Evolutionary conservation across 1,284 basidiomycete species (phyloP).

Genomic region (Pyrrhoderma lamaoense): DNA sequence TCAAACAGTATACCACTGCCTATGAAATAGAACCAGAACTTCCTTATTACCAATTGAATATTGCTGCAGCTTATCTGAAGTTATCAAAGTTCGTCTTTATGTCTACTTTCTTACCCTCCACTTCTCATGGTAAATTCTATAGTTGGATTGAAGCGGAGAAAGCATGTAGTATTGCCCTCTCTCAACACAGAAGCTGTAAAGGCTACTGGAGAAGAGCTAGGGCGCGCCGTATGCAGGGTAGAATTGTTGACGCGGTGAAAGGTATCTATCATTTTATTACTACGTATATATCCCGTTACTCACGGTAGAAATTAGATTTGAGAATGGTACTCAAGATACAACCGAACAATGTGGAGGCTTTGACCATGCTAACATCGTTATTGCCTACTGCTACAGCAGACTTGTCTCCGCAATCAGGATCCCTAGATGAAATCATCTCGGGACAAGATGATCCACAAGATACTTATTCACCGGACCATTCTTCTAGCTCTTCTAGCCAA

Average conservation of each 20-base stretch:
- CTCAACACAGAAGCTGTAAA: constrained; percentile 57
- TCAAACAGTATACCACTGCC: constrained; percentile 49
- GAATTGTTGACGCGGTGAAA: constrained; percentile 51
- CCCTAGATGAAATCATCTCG: not conserved
- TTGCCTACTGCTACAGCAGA: constrained; percentile 26
- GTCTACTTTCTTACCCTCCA: not conserved
- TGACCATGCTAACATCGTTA: constrained; percentile 42
- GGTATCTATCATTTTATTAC: constrained; percentile 31
- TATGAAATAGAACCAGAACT: constrained; percentile 58
- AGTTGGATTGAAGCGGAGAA: constrained; percentile 64
- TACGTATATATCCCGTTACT: not conserved
- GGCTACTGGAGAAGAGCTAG: constrained; percentile 59
- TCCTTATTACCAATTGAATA: constrained; percentile 63
- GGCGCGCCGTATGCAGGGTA: constrained; percentile 51
- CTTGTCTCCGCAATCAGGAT: not conserved
- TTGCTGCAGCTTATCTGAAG: constrained; percentile 63
- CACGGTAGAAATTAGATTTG: constrained; percentile 38
- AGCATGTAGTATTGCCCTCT: constrained; percentile 53
- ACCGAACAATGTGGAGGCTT: constrained; percentile 51
- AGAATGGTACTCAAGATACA: constrained; percentile 51
- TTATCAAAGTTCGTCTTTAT: constrained; percentile 45
- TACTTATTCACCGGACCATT: not conserved
- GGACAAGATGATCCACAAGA: not conserved
- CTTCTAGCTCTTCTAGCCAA: not conserved
- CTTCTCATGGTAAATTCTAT: not conserved